Evolutionary conservation across 163 green algal genomes (phyloP).

Genomic region (Chloromonas sp.): DNA sequence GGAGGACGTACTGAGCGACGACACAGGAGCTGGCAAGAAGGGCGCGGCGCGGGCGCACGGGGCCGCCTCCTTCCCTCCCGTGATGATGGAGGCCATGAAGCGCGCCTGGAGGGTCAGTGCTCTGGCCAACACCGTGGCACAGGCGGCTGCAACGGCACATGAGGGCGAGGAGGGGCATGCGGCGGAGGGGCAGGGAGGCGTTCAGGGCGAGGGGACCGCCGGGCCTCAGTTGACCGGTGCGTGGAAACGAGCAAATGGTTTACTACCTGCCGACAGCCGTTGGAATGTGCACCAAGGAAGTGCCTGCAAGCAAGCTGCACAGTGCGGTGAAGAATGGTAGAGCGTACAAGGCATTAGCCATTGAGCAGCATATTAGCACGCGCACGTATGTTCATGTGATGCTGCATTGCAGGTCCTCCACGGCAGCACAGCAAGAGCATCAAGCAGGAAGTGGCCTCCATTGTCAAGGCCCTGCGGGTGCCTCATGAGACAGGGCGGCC

Average conservation of each 20-base stretch:
- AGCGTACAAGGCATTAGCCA: too few species aligned
- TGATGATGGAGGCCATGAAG: conserved; percentile 17
- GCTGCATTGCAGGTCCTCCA: too few species aligned
- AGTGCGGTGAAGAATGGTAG: too few species aligned
- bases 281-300: too few species aligned
- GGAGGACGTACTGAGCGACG: background rate
- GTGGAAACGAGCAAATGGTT: too few species aligned
- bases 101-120: background rate
- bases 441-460: conserved; percentile 3
- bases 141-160: background rate
- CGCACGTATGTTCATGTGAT: too few species aligned
- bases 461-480: background rate
- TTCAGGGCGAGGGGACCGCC: background rate
- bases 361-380: too few species aligned
- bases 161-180: background rate
- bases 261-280: too few species aligned
- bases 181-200: background rate
- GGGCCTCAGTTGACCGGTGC: too few species aligned
- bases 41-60: too few species aligned
- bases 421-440: background rate
- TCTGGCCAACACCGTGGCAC: too few species aligned
- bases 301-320: too few species aligned
- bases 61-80: conserved; percentile 2
- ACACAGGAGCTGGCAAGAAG: background rate
- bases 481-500: background rate